Base-by-base conservation (phyloP, 1,284 basidiomycete genomes). In the Takashimella koratensis region DNA sequence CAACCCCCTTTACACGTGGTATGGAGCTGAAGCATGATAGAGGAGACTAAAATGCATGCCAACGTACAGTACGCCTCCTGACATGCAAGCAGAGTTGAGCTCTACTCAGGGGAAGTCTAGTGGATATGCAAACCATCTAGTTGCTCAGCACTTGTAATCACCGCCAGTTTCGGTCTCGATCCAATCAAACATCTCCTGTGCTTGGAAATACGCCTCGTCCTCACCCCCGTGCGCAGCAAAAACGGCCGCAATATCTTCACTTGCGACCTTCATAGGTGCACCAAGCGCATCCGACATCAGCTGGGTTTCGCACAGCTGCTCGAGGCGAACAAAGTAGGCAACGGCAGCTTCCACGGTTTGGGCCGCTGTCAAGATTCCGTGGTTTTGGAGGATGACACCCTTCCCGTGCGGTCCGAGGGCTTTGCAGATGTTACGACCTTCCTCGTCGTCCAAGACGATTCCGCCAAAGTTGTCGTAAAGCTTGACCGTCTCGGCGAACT, bases 201-300 rank as follows among this genome's bases (percentile, higher is more conserved):
- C 57, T 25, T 57, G 49, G 24, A 51, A 45, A 42, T 52, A 51
- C 11, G 57, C 63, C 46, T 57, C 75, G 63, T 76, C 78, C 58
- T 79, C 80, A 22, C 69, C 67, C 1, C 82, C 82, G 6, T 83
- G 67, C 12, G 79, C 76, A 22, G 75, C 65, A 20, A 83, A 82
- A 47, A 86, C 85, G 26, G 78, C 78, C 42, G 72, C 59, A 4
- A 83, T 82, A 66, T 86, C 84, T 45, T 81, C 79, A 36, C 10
- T 36, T 36, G 30, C 10, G 16, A 36, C 16, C 8, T 16, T 8
- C 30, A 36, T 36, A 8, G 30, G 30, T 19, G 77, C 71, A 11
- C 57, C 58, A 0, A 59, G 56, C 4, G 66, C 65, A 45, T 70
- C 69, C 16, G 63, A 56, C 23, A 54, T 43, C 2, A 71, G 61